Base-by-base conservation (phyloP, 169 alveolate species). In the Besnoitia besnoiti region DNA sequence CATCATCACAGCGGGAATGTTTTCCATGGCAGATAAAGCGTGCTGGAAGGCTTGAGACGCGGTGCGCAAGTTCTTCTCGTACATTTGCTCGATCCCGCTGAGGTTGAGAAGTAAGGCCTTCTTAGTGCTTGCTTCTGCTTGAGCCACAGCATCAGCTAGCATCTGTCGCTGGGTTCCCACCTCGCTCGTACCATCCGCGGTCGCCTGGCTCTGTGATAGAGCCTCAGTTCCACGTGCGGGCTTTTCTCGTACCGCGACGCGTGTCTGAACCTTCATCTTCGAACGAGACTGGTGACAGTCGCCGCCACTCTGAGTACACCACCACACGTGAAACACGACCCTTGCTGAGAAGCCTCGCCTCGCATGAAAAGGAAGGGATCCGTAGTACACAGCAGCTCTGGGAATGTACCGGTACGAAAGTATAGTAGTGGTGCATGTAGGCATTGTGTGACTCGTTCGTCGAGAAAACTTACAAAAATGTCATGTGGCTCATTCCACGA, bases 201-300 rank as follows among this genome's bases (percentile, higher is more conserved):
- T 27, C 16, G 73, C 16, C 16, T 8, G 33, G 5, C 73, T 14
- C 0, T 14, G 35, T 21, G 73, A 24, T 24, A 16, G 73, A 55
- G 73, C 73, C 33, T 55, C 73, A 8, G 16, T 21, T 27, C 27
- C 73, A 12, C 27, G 73, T 5, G 73, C 30, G 8, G 73, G 35
- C 16, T 24, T 33, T 0, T 2, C 35, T 8, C 33, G 73, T 24
- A 27, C 35, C 10, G 35, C 8, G 30, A 24, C 30, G 73, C 73
- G 73, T n/a, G 84, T 39, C 46, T 30, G 84, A 21, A 73, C 84
- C 44, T 73, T 73, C 84, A 73, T 73, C 84, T 73, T 73, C 84
- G 84, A 73, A 39, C 73, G 73, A 21, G n/a, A 55, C 73, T 21
- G 35, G 21, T 55, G 73, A 0, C 27, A 4, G 3, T 55, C 27